Conservation (phyloP, 306 rosid species). For the Myrica gale region DNA sequence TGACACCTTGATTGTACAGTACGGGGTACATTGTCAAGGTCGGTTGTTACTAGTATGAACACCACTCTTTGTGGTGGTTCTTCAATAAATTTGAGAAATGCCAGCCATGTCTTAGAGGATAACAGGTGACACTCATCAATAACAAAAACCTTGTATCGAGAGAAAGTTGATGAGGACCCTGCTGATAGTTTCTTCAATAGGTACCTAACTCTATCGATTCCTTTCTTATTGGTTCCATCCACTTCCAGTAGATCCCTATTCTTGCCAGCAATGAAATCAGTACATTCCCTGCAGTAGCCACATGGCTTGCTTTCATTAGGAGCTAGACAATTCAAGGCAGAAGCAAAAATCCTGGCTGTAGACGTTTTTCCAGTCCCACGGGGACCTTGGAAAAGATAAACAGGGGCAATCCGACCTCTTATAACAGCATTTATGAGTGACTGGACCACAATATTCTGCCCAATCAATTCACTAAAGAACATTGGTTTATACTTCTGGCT, state of each 20-base stretch:
- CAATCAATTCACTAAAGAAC: constrained; percentile 80
- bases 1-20: constrained; percentile 89
- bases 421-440: constrained; percentile 75
- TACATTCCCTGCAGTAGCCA: constrained; percentile 84
- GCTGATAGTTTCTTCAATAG: constrained; percentile 52
- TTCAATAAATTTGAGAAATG: constrained; percentile 88
- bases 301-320: constrained; percentile 81
- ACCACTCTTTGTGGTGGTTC: constrained; percentile 83
- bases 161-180: constrained; percentile 47
- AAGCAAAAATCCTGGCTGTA: constrained; percentile 83
- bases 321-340: constrained; percentile 80
- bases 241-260: constrained; percentile 68
- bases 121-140: constrained; percentile 93
- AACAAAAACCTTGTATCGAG: constrained; percentile 62
- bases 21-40: constrained; percentile 88
- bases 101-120: constrained; percentile 88
- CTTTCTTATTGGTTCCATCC: constrained; percentile 82
- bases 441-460: constrained; percentile 92
- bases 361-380: constrained; percentile 97
- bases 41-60: constrained; percentile 78
- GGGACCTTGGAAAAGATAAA: constrained; percentile 97
- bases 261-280: constrained; percentile 67
- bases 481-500: constrained; percentile 81
- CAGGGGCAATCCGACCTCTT: constrained; percentile 85
- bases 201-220: constrained; percentile 70